Percentiles rank a stretch among this genome's conserved stretches.
These are phyloP conservation scores for Cladosporium sp. DNA, from an alignment of 2,329 filamentous ascomycete species.

Conservation along the genomic window DNA sequence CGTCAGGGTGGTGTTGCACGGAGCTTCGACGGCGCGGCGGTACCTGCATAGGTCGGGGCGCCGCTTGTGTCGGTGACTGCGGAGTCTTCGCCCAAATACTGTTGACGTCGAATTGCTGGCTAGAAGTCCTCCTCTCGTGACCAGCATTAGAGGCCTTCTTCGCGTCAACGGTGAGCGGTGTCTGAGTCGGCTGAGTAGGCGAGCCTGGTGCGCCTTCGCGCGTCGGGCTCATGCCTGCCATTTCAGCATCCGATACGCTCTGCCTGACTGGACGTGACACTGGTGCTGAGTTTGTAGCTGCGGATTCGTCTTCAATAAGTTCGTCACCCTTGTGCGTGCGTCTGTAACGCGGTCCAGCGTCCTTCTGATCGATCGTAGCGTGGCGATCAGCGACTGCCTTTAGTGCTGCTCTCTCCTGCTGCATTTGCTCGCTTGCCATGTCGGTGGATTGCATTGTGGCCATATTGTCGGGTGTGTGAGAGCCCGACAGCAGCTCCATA, in stretches of 20 bases:
- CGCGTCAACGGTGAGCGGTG: conserved; percentile 19
- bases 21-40: conserved; percentile 39
- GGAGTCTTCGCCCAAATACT: conserved; percentile 76
- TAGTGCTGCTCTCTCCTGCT: conserved; percentile 71
- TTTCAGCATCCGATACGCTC: conserved; percentile 30
- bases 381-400: conserved; percentile 76
- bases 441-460: conserved; percentile 87
- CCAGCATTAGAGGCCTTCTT: conserved; percentile 7
- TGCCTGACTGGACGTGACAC: conserved; percentile 36
- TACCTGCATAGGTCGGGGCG: conserved; percentile 42
- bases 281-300: conserved; percentile 43
- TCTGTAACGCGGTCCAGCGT: conserved; percentile 72
- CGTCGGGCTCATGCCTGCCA: conserved; percentile 25
- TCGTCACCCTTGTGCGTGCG: conserved; percentile 96
- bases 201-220: conserved; percentile 30
- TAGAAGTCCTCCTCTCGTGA: conserved; percentile 17
- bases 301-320: conserved; percentile 70
- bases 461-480: conserved; percentile 68
- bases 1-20: conserved; percentile 33
- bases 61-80: conserved; percentile 59
- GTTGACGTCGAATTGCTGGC: conserved; percentile 67
- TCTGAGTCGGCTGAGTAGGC: conserved; percentile 22
- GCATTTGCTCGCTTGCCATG: conserved; percentile 86
- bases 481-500: conserved; percentile 67
- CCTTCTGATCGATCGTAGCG: conserved; percentile 71